Evolutionary conservation across 2,329 filamentous ascomycete species (phyloP).

Genomic region (Microdochium trichocladiopsis): DNA sequence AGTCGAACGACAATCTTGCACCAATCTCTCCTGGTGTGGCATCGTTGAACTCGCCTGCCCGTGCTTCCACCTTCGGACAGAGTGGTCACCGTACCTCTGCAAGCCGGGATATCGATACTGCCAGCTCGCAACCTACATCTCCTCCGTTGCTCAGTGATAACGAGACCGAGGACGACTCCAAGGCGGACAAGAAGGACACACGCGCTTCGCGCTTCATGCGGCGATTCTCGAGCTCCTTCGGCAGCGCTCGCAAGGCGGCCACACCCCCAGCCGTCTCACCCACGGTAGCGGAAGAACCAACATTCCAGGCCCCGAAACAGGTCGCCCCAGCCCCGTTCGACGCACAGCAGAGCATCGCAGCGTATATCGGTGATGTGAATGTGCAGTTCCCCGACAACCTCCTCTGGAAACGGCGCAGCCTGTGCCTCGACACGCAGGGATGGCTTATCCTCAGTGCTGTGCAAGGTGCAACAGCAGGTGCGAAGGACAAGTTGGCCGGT

Average conservation of each 20-base stretch:
- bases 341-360: constrained; percentile 37
- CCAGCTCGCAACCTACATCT: constrained; percentile 21
- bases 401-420: constrained; percentile 89
- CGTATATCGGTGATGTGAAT: constrained; percentile 83
- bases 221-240: constrained; percentile 47
- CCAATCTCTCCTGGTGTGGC: constrained; percentile 18
- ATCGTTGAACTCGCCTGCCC: constrained; percentile 35
- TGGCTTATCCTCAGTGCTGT: constrained; percentile 73
- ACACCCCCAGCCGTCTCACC: constrained; percentile 38
- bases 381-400: constrained; percentile 95
- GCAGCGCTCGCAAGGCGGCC: constrained; percentile 37
- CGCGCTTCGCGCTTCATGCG: constrained; percentile 52
- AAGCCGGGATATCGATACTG: constrained; percentile 23
- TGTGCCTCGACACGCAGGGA: constrained; percentile 78
- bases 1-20: constrained; percentile 36
- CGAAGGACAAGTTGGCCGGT: constrained; percentile 42
- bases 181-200: constrained; percentile 40
- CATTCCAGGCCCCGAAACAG: constrained; percentile 20
- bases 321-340: constrained; percentile 15
- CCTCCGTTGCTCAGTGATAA: constrained; percentile 35
- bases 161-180: constrained; percentile 40
- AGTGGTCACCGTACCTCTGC: constrained; percentile 28
- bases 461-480: constrained; percentile 46
- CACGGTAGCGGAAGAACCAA: constrained; percentile 42
- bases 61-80: constrained; percentile 30